Conservation (phyloP, 73 alveolate genomes). For the Effrenium voratum region DNA sequence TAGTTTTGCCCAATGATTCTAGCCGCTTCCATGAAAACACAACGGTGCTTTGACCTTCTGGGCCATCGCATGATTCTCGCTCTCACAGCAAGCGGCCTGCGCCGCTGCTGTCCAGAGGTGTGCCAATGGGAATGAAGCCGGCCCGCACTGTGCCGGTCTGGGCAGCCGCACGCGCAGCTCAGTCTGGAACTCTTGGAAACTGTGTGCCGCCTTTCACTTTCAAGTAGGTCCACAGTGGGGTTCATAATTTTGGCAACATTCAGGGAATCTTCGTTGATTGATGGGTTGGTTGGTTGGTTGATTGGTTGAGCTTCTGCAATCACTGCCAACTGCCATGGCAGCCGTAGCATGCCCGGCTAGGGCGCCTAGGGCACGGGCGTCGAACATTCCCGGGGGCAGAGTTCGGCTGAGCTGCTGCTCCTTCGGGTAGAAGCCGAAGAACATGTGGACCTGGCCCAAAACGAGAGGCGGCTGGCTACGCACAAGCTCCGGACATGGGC, state of each 20-base stretch:
- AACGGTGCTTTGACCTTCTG: too few species aligned
- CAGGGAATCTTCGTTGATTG: too few species aligned
- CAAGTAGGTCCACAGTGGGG: too few species aligned
- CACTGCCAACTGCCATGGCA: too few species aligned
- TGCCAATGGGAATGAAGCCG: slow-evolving; percentile 74
- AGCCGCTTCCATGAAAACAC: too few species aligned
- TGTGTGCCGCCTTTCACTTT: too few species aligned
- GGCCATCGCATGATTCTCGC: not conserved
- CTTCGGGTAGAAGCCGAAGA: slow-evolving; percentile 92
- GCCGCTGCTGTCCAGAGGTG: slow-evolving; percentile 79
- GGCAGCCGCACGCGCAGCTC: not conserved
- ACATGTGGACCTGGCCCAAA: slow-evolving; percentile 66
- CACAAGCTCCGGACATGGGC: not conserved
- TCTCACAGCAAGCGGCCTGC: slow-evolving; percentile 24
- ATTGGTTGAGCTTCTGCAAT: too few species aligned
- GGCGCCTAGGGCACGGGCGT: slow-evolving; percentile 10
- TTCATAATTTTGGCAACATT: too few species aligned
- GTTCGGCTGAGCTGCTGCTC: slow-evolving; percentile 64
- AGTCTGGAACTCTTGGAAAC: too few species aligned
- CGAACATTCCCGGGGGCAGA: slow-evolving; percentile 83
- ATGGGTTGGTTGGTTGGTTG: too few species aligned
- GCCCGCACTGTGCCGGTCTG: slow-evolving; percentile 78
- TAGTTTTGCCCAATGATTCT: too few species aligned
- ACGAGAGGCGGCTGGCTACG: too few species aligned
- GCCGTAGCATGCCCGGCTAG: not conserved